Percentiles rank a stretch among this genome's conserved stretches.
Evolutionary conservation across 345 rosid species (phyloP).

Genomic region (Corymbia maculata): DNA sequence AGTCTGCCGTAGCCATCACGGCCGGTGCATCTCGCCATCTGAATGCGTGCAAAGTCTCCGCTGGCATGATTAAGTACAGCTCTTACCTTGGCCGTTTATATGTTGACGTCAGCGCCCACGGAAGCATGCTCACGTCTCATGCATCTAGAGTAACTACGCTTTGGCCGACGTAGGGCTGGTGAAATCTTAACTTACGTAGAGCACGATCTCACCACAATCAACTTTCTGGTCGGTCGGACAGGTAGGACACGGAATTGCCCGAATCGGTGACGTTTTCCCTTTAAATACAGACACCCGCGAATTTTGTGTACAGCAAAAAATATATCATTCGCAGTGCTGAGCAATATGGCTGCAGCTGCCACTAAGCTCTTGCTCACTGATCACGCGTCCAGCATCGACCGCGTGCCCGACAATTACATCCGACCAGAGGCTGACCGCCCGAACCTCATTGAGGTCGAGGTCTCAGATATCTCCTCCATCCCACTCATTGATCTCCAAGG

Average conservation of each 20-base stretch:
- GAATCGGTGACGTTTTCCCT: neutral
- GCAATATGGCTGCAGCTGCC: neutral
- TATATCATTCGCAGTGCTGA: neutral
- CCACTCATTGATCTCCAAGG: constrained; percentile 54
- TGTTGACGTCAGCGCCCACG: neutral
- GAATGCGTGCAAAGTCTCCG: neutral
- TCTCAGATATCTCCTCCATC: constrained; percentile 22
- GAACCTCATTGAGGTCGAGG: constrained; percentile 26
- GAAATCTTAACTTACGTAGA: neutral
- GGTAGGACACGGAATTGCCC: neutral
- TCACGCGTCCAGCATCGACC: constrained; percentile 21
- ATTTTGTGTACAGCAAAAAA: neutral
- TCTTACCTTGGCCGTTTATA: neutral
- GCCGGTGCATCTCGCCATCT: neutral
- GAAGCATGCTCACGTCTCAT: neutral
- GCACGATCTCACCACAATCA: neutral
- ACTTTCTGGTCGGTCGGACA: neutral
- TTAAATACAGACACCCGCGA: neutral
- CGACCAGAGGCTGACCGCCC: constrained; percentile 65
- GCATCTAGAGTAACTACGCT: neutral
- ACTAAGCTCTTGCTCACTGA: constrained; percentile 34
- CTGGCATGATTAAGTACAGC: neutral
- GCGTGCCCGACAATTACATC: constrained; percentile 46
- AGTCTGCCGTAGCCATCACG: neutral
- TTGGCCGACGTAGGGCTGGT: neutral